Conservation (phyloP, 805 yeast genomes). For the Nakazawaea ambrosiae region DNA sequence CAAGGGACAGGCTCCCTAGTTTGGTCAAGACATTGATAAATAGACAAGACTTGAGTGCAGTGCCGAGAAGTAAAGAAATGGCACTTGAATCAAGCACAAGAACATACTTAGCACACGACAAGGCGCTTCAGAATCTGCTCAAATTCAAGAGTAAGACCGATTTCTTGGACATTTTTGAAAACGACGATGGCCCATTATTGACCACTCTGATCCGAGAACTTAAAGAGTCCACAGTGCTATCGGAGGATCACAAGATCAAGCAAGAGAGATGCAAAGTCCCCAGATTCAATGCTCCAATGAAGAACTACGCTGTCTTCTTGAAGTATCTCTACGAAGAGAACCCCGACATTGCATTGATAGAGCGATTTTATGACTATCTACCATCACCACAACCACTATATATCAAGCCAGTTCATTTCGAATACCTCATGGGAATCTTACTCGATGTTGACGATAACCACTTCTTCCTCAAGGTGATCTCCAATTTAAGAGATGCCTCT, state of each 20-base stretch:
- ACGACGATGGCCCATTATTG: no score
- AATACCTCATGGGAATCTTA: conserved; percentile 1
- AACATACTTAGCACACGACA: no score
- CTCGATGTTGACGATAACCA: neutral
- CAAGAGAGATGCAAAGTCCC: neutral
- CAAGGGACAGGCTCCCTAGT: no score
- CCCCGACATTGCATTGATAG: conserved; percentile 2
- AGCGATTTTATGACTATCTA: conserved; percentile 1
- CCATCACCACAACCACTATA: conserved; percentile 8
- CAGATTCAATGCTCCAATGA: conserved; percentile 3
- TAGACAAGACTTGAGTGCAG: no score
- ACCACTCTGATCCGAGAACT: no score
- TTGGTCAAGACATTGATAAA: no score
- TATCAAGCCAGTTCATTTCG: conserved; percentile 6
- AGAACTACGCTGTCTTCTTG: conserved; percentile 5
- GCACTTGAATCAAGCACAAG: no score
- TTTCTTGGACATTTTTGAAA: no score
- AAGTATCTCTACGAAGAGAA: conserved; percentile 2
- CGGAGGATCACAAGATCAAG: neutral
- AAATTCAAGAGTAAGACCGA: no score
- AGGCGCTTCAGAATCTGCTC: no score
- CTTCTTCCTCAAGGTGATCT: conserved; percentile 4
- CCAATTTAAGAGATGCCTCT: neutral
- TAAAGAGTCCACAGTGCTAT: no score
- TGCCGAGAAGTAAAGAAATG: no score